Evolutionary conservation across 805 yeast species (phyloP).

Genomic region (Lipomyces kockii): DNA sequence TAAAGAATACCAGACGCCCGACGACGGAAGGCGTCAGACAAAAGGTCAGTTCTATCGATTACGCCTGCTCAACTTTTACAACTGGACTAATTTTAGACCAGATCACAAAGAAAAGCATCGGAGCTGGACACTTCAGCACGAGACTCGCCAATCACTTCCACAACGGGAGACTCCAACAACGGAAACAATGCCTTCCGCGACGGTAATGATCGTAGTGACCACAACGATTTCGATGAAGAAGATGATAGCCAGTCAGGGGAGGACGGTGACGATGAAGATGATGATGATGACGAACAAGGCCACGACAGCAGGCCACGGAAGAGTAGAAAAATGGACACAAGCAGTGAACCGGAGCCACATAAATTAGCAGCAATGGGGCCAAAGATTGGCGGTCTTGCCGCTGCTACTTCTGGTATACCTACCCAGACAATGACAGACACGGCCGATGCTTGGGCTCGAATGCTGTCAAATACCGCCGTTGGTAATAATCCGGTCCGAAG

Average conservation of each 20-base stretch:
- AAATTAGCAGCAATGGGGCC: neutral
- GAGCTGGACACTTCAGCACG: neutral
- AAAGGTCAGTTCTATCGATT: constrained; percentile 64
- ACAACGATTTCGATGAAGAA: neutral
- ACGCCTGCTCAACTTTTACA: neutral
- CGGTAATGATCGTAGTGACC: neutral
- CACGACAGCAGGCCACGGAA: constrained; percentile 8
- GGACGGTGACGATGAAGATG: constrained; percentile 26
- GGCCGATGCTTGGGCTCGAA: constrained; percentile 43
- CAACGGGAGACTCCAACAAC: neutral
- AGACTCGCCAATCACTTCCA: neutral
- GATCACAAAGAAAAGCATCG: neutral
- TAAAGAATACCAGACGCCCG: constrained; percentile 72
- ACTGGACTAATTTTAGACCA: neutral
- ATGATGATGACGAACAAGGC: constrained; percentile 12
- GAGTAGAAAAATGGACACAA: constrained; percentile 9
- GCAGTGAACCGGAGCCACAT: neutral
- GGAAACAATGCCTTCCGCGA: neutral
- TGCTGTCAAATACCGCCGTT: constrained; percentile 45
- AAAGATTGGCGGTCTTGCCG: constrained; percentile 12
- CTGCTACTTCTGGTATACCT: neutral
- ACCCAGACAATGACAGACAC: constrained; percentile 30
- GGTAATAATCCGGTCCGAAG: constrained; percentile 39
- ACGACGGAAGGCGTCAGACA: constrained; percentile 66
- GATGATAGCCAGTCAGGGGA: constrained; percentile 12